Base-by-base conservation (phyloP, 805 yeast genomes). In the Blastobotrys americana region DNA sequence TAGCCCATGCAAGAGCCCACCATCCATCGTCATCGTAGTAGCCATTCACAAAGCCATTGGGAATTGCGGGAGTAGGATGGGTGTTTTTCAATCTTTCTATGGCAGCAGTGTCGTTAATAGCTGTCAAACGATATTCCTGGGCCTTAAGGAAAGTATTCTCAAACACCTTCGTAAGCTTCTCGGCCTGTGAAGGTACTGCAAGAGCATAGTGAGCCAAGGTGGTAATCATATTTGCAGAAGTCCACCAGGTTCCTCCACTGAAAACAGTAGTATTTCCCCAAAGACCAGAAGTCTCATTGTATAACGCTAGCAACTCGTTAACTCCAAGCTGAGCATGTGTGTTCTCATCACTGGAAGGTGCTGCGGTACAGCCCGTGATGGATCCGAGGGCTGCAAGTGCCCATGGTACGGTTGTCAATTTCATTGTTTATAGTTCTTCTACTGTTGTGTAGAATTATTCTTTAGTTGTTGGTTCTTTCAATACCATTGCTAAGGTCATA, bases 1-100 rank as follows among this genome's bases (percentile, higher is more conserved):
- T 37, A 17, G 47, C 42, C 53, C 53, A 49, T 2, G 50, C 50
- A 16, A 46, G 38, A 3, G 48, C 50, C 50, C 50, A 49, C 53
- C 53, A 49, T 3, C 50, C 48, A 5, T 28, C 47, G 27, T 49
- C 53, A 31, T 49, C 53, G 35, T 47, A 46, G 33, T 22, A 49
- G 17, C n/a, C 35, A 23, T 47, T 34, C 15, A 10, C 27, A 28
- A 49, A 49, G 3, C 48, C 48, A 9, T 37, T 44, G 6, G 31
- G 4, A 17, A 47, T 21, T 28, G 46, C 41, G 6, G 41, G 31
- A 3, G 43, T 34, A 16, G 44, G 35, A 15, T 43, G 15, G 18
- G 34, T 19, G 37, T 31, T 37, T 17, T 16, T 31, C 3, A 43
- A 15, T 6, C 27, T n/a, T 5, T 19, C 16, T 10, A 27, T 22